phyloP scores from a whole-genome alignment of 371 early-diverging fungal genomes.

The Haplosporangium sp. region DNA sequence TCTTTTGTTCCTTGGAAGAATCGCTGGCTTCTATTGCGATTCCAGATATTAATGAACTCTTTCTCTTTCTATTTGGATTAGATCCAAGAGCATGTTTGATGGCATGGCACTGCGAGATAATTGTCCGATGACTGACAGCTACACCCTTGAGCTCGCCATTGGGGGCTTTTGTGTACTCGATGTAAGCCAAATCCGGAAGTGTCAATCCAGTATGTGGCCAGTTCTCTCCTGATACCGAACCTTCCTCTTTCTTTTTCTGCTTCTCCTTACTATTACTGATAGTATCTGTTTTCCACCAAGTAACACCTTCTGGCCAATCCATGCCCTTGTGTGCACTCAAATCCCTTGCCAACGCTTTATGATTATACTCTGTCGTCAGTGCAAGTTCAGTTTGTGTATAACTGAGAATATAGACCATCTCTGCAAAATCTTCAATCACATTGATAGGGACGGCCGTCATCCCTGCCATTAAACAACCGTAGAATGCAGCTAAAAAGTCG shows the following conservation, averaged over 20 bases:
- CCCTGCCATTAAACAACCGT: slow-evolving; percentile 83
- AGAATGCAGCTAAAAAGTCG: slow-evolving; percentile 81
- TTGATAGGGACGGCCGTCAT: slow-evolving; percentile 87
- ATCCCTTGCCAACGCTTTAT: slow-evolving; percentile 72
- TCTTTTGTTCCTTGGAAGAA: not conserved
- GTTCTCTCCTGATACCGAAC: not conserved
- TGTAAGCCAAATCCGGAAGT: slow-evolving; percentile 77
- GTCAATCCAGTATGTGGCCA: not conserved
- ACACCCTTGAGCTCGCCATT: slow-evolving; percentile 88
- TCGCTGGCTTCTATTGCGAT: not conserved
- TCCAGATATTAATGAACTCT: not conserved
- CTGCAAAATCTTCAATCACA: slow-evolving; percentile 79
- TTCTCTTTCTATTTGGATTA: slow-evolving; percentile 1
- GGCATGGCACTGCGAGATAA: slow-evolving; percentile 76
- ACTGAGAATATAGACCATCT: slow-evolving; percentile 77
- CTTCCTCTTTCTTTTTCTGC: slow-evolving; percentile 1
- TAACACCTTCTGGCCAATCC: slow-evolving; percentile 68
- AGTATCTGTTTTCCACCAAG: slow-evolving; percentile 83
- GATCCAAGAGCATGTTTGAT: slow-evolving; percentile 33
- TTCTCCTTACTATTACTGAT: slow-evolving; percentile 62
- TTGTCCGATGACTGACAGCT: slow-evolving; percentile 77
- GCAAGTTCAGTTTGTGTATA: slow-evolving; percentile 70
- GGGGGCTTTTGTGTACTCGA: slow-evolving; percentile 84
- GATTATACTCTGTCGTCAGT: slow-evolving; percentile 82
- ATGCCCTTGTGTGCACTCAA: slow-evolving; percentile 58